Conservation (phyloP, 805 yeast species). For the Maudiozyma barnettii region DNA sequence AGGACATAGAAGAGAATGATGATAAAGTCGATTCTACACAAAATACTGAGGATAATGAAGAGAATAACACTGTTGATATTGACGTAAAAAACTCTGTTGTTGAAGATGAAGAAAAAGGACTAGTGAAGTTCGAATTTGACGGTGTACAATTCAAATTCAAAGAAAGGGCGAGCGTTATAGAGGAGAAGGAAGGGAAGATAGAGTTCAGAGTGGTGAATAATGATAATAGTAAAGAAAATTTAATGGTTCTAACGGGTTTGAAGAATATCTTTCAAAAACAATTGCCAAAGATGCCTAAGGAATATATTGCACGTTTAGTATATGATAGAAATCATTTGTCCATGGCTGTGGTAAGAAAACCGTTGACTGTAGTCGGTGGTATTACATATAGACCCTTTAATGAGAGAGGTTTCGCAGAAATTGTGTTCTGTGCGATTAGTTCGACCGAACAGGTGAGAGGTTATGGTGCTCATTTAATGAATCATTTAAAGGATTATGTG, state of each 20-base stretch:
- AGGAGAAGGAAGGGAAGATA: conserved; percentile 85
- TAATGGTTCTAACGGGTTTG: conserved; percentile 88
- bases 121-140: conserved; percentile 42
- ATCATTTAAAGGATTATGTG: conserved; percentile 92
- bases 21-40: conserved; percentile 13
- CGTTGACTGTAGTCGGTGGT: conserved; percentile 94
- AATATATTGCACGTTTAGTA: conserved; percentile 87
- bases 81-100: conserved; percentile 4
- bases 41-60: conserved; percentile 3
- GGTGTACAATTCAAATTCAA: conserved; percentile 75
- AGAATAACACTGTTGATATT: neutral
- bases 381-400: conserved; percentile 93
- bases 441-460: conserved; percentile 97
- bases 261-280: conserved; percentile 96
- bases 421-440: conserved; percentile 95
- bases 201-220: conserved; percentile 95
- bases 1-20: conserved; percentile 14
- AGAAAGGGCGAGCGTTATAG: conserved; percentile 89
- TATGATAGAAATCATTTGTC: conserved; percentile 91
- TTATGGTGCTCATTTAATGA: conserved; percentile 97
- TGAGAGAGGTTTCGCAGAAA: conserved; percentile 86
- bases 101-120: conserved; percentile 16
- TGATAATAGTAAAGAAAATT: conserved; percentile 76
- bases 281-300: conserved; percentile 97
- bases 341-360: conserved; percentile 91